Evolutionary conservation across 2,329 filamentous ascomycete species (phyloP), one percentile per base, ranked within the genome.

Genomic region (Akanthomyces lecanii): DNA sequence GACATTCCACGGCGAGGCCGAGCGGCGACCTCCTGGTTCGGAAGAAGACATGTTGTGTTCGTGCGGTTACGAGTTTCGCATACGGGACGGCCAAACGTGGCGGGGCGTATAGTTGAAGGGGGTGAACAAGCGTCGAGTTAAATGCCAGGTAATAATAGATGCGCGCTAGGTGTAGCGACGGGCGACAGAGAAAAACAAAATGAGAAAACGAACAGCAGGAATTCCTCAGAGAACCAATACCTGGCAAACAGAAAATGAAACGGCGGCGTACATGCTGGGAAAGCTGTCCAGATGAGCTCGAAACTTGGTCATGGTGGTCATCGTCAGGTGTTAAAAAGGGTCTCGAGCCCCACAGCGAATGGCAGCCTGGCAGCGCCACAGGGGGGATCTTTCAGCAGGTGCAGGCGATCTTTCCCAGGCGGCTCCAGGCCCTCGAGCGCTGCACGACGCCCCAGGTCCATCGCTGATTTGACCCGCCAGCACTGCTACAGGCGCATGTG

Each of bases 31-130:
- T 38, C 68, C 67, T 57, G 76, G 64, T 23, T 74, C 74, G 54
- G 73, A 73, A 5, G 65, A 70, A 63, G 66, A 25, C 58, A 70
- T 28, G 67, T 64, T 61, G 65, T 62, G 23, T 38, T 63, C 12
- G 66, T 64, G 71, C 70, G 70, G 64, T 11, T 72, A 69, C 53
- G 70, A 69, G 59, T 63, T 66, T 64, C 71, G 74, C 55, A 68
- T 71, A 67, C 33, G 38, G 38, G 14, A 10, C 38, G 56, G 45
- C 36, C 7, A 59, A 59, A 50, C 44, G 30, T 12, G 30, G 56
- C 45, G 45, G 45, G 45, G 56, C 30, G 44, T 18, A 36, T 2
- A 5, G 44, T 2, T n/a, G 25, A 25, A n/a, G 30, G 44, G 44
- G 44, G 6, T 14, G 21, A 40, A 25, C 2, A 7, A 4, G 45